Evolutionary conservation across 2,329 filamentous ascomycete genomes (phyloP).

Genomic region (Fusarium sacchari): DNA sequence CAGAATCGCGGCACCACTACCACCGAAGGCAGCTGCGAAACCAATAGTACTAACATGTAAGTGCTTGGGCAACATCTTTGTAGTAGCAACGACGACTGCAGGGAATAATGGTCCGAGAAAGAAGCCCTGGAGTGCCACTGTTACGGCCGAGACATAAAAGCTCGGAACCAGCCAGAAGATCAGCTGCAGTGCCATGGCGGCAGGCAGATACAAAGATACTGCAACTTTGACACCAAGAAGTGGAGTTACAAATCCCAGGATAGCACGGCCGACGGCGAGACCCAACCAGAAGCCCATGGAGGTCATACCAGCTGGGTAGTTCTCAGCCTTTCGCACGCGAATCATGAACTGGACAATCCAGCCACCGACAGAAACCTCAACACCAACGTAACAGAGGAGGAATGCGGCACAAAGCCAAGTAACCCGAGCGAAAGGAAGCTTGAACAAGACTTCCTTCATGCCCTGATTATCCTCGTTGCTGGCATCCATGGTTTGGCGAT

Average conservation of each 20-base stretch:
- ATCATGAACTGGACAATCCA: constrained; percentile 92
- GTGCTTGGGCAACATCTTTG: constrained; percentile 74
- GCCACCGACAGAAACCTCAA: constrained; percentile 79
- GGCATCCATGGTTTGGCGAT: constrained; percentile 54
- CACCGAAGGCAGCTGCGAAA: constrained; percentile 80
- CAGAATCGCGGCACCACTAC: constrained; percentile 74
- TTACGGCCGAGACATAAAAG: constrained; percentile 78
- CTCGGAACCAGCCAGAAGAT: constrained; percentile 85
- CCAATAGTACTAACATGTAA: constrained; percentile 82
- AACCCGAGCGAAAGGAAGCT: constrained; percentile 57
- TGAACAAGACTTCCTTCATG: constrained; percentile 51
- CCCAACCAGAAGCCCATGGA: constrained; percentile 86
- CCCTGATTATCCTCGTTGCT: constrained; percentile 39
- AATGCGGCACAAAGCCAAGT: constrained; percentile 79
- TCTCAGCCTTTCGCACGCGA: constrained; percentile 71
- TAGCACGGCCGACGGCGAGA: constrained; percentile 75
- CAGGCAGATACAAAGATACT: constrained; percentile 68
- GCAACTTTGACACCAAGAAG: constrained; percentile 74
- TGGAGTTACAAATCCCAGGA: constrained; percentile 79
- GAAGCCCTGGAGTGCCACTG: constrained; percentile 78
- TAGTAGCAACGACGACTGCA: constrained; percentile 74
- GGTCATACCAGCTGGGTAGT: constrained; percentile 78
- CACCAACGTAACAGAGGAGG: constrained; percentile 79
- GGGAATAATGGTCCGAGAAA: constrained; percentile 84
- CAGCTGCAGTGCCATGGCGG: constrained; percentile 73